These are phyloP conservation scores for Lactarius indigo DNA, from an alignment of 768 basidiomycete species.

Conservation along the genomic window DNA sequence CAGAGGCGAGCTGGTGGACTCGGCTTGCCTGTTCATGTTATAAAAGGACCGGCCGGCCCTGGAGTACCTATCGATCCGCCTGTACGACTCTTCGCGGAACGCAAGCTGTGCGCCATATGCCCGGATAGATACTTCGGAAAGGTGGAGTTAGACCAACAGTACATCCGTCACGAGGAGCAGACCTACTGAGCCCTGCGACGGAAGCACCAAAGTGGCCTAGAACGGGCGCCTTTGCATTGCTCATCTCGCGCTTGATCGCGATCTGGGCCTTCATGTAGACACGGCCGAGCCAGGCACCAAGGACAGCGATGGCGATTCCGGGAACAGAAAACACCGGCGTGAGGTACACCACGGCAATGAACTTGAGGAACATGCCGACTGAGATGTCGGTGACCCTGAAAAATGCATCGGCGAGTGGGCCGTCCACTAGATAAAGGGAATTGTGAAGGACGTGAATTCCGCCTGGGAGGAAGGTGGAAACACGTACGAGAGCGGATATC, in stretches of 20 bases:
- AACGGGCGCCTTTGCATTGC: slow-evolving; percentile 46
- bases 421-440: slow-evolving; percentile 33
- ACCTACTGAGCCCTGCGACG: slow-evolving; percentile 45
- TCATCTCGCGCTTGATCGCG: slow-evolving; percentile 54
- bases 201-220: slow-evolving; percentile 51
- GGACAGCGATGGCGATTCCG: slow-evolving; percentile 33
- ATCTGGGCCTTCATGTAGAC: slow-evolving; percentile 56
- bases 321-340: slow-evolving; percentile 41
- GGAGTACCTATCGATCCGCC: slow-evolving; percentile 47
- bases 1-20: not conserved
- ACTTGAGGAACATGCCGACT: slow-evolving; percentile 35
- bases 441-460: not conserved
- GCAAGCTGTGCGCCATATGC: slow-evolving; percentile 51
- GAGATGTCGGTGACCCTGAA: slow-evolving; percentile 32
- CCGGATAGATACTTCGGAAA: slow-evolving; percentile 41
- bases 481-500: slow-evolving; percentile 47
- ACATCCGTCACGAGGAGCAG: no score
- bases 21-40: slow-evolving; percentile 42
- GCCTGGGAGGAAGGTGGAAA: not conserved
- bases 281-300: slow-evolving; percentile 43
- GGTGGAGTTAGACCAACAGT: not conserved
- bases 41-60: slow-evolving; percentile 42
- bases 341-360: slow-evolving; percentile 37
- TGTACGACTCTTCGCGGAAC: slow-evolving; percentile 41
- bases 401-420: slow-evolving; percentile 31